Conservation (phyloP, 495 filamentous ascomycete genomes). For the Sphaerosporella brunnea region DNA sequence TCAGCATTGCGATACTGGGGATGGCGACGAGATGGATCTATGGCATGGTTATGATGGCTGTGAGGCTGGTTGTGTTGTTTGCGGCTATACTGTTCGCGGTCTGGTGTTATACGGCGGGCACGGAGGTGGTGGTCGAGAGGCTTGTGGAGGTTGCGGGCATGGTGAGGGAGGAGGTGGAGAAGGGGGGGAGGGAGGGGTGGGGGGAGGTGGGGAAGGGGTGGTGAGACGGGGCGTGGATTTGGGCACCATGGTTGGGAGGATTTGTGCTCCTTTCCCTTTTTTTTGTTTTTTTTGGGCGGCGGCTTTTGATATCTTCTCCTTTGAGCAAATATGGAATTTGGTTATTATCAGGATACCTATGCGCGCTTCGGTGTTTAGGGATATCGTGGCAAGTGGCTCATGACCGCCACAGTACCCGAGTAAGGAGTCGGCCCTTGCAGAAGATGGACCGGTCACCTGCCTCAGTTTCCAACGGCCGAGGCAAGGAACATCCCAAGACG, state of each 20-base stretch:
- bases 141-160: background rate
- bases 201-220: background rate
- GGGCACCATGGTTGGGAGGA: background rate
- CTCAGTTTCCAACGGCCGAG: no score
- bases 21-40: constrained; percentile 20
- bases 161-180: background rate
- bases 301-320: no score
- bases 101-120: background rate
- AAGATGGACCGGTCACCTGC: no score
- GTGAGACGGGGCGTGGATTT: background rate
- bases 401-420: no score
- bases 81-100: background rate
- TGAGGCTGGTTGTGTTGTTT: background rate
- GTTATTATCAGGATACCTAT: no score
- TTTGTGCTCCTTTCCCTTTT: background rate
- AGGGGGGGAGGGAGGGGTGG: background rate
- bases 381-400: no score
- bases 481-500: no score
- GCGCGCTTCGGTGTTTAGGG: no score
- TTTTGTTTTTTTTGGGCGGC: no score
- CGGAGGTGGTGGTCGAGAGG: background rate
- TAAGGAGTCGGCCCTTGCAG: no score
- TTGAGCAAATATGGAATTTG: no score
- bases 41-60: background rate
- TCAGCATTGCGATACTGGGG: constrained; percentile 18